phyloP scores from a whole-genome alignment of 805 yeast genomes.

The Hanseniaspora valbyensis region DNA sequence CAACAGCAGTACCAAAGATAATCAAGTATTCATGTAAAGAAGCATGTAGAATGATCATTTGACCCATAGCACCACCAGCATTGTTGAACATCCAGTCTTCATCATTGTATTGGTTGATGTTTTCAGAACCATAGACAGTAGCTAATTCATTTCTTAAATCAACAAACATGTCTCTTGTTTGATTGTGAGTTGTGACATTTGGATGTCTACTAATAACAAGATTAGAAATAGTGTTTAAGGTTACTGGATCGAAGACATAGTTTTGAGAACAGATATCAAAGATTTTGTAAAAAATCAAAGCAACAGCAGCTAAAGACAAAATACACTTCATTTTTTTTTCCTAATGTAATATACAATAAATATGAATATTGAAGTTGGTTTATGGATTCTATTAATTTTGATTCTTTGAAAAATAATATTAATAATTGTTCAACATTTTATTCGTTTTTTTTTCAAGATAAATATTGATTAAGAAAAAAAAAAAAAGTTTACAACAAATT shows the following conservation, averaged over 20 bases:
- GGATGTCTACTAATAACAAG: constrained; percentile 40
- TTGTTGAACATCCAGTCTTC: constrained; percentile 94
- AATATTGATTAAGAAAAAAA: no score
- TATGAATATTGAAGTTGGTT: no score
- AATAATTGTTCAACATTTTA: no score
- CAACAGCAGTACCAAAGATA: constrained; percentile 84
- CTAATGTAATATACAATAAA: no score
- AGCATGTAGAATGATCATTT: constrained; percentile 90
- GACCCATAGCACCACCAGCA: constrained; percentile 98
- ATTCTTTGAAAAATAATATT: no score
- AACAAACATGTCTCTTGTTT: constrained; percentile 51
- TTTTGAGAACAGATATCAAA: constrained; percentile 1
- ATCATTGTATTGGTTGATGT: constrained; percentile 57
- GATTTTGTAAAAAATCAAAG: not conserved
- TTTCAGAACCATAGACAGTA: constrained; percentile 56
- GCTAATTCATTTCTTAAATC: constrained; percentile 51
- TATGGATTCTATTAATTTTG: no score
- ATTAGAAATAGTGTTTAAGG: constrained; percentile 47
- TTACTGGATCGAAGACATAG: constrained; percentile 61
- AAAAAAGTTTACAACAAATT: no score
- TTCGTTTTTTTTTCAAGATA: no score
- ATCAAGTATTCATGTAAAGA: constrained; percentile 87
- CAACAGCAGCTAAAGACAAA: not conserved
- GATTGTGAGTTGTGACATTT: constrained; percentile 35
- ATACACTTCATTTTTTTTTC: not conserved